Evolutionary conservation across 306 rosid species (phyloP), one percentile per base, ranked within the genome.

Genomic region (Medicago ruthenica): DNA sequence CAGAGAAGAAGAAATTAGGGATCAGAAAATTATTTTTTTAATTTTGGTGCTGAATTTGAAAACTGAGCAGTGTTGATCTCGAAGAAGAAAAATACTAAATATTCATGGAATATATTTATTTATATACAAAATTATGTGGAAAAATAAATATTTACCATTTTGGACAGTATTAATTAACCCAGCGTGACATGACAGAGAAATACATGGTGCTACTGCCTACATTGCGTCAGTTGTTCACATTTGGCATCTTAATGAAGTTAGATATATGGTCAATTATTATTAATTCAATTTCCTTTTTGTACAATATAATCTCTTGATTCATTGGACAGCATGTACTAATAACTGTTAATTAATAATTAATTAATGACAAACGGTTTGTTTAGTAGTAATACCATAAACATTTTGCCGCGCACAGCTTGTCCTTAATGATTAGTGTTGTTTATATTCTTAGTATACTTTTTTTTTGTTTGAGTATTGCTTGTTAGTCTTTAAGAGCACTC

Each of bases 1-100:
- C 85, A 58, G 62, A 42, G 45, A 21, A 83, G 83, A 77, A 76
- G 72, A 84, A 83, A 87, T 84, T 89, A 58, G 89, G 78, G 92
- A 88, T 86, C 90, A 79, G 54, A 74, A 67, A 67, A 41, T 37
- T 47, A 0, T 4, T 17, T 16, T 75, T 24, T 34, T 21, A 54
- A 44, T 15, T 63, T 54, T 44, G 18, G 27, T 44, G 58, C 74
- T 86, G 81, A 80, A 67, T 80, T 69, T 80, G 73, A 73, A 78
- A 47, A 67, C 55, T 67, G 37, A 44, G 57, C 36, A 69, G 40
- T 34, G 77, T 68, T 70, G 86, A 82, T 73, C 81, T 70, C 13
- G 42, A 11, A 54, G 41, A 39, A 34, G 73, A 77, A 80, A 81
- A 65, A 27, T 27, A 27, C 31, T 54, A 50, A n/a, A 55, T 54